Evolutionary conservation across 352 stramenopile species (phyloP).

Genomic region (Phytophthora uliginosa): DNA sequence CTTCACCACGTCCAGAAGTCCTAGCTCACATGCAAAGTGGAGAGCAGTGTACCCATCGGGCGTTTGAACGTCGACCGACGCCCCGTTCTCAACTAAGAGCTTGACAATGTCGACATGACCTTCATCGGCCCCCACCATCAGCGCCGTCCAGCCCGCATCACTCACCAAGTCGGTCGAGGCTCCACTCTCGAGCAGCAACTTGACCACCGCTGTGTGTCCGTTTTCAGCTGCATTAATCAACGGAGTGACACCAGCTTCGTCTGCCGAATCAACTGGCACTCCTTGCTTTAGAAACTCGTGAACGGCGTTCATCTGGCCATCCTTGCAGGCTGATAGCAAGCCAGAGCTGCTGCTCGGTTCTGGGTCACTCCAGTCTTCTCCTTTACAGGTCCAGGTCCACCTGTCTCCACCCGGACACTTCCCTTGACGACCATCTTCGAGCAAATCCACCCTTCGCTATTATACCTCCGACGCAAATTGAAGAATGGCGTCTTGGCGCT

Average conservation of each 20-base stretch:
- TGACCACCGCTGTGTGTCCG: conserved; percentile 1
- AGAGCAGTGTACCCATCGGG: neutral
- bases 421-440: neutral
- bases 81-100: neutral
- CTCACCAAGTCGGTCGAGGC: neutral
- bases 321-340: neutral
- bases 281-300: neutral
- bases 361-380: neutral
- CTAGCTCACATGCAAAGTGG: neutral
- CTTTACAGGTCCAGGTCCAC: neutral
- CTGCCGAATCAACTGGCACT: neutral
- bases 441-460: neutral
- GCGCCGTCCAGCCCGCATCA: neutral
- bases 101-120: conserved; percentile 1
- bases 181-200: neutral
- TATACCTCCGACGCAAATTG: neutral
- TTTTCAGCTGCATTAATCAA: neutral
- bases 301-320: neutral
- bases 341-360: neutral
- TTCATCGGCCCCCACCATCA: neutral
- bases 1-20: conserved; percentile 2
- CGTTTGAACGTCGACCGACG: neutral
- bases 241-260: neutral
- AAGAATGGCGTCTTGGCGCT: neutral
- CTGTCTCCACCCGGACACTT: neutral